Evolutionary conservation across 2,329 filamentous ascomycete genomes (phyloP).

Genomic region (Claviceps monticola): DNA sequence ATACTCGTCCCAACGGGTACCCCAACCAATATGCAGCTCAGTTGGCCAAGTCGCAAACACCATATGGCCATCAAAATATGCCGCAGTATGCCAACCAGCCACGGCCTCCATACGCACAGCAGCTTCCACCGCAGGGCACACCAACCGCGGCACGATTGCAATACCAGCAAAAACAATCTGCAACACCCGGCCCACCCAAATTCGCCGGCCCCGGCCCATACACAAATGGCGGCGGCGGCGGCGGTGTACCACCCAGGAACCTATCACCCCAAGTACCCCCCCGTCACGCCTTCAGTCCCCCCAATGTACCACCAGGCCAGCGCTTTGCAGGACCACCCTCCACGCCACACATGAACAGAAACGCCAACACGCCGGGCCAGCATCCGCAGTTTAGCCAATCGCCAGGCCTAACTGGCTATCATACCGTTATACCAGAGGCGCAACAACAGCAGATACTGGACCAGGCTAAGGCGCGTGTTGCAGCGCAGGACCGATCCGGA

Average conservation of each 20-base stretch:
- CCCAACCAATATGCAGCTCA: slow-evolving; percentile 33
- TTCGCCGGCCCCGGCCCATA: slow-evolving; percentile 18
- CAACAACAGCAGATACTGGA: slow-evolving; percentile 37
- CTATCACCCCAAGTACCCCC: slow-evolving; percentile 31
- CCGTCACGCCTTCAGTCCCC: slow-evolving; percentile 24
- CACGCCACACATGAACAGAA: slow-evolving; percentile 18
- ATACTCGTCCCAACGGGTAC: slow-evolving; percentile 35
- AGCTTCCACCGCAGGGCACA: slow-evolving; percentile 27
- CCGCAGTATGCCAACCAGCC: slow-evolving; percentile 33
- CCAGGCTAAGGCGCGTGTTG: slow-evolving; percentile 34
- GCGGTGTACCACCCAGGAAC: slow-evolving; percentile 24
- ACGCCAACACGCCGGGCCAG: slow-evolving; percentile 19
- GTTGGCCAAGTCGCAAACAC: slow-evolving; percentile 36
- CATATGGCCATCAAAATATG: slow-evolving; percentile 38
- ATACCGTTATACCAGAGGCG: slow-evolving; percentile 34
- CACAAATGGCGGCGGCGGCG: slow-evolving; percentile 22
- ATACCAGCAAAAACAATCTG: slow-evolving; percentile 19
- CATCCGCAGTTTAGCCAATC: slow-evolving; percentile 19
- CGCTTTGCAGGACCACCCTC: slow-evolving; percentile 16
- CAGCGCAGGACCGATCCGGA: slow-evolving; percentile 29
- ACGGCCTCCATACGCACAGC: slow-evolving; percentile 25
- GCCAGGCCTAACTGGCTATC: slow-evolving; percentile 30
- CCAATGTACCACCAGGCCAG: slow-evolving; percentile 19
- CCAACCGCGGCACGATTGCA: slow-evolving; percentile 27
- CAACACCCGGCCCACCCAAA: slow-evolving; percentile 22